phyloP scores from a whole-genome alignment of 306 rosid species.

The Gastrolobium villosum region DNA sequence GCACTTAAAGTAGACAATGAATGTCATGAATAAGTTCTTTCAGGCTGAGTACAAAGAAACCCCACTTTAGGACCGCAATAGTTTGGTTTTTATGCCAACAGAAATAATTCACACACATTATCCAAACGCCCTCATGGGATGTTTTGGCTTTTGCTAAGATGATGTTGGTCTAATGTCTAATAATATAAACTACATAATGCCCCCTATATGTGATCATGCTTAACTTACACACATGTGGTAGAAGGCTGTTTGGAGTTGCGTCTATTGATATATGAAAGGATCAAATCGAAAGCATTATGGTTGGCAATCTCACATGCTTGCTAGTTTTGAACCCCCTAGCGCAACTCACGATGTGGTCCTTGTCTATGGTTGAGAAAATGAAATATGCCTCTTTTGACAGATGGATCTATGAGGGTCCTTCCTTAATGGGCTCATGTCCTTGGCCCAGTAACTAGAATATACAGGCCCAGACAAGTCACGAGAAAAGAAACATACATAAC shows the following conservation, averaged over 20 bases:
- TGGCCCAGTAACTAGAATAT: neutral
- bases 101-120: constrained; percentile 40
- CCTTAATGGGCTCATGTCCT: neutral
- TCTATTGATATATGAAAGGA: constrained; percentile 29
- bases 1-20: constrained; percentile 43
- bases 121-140: constrained; percentile 46
- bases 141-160: constrained; percentile 32
- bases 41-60: constrained; percentile 36
- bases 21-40: constrained; percentile 38
- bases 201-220: neutral
- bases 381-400: neutral
- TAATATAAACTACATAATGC: constrained; percentile 8
- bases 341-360: constrained; percentile 39
- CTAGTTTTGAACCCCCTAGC: constrained; percentile 31
- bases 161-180: constrained; percentile 21
- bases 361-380: neutral
- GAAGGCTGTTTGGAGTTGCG: constrained; percentile 12
- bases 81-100: constrained; percentile 37
- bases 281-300: constrained; percentile 10
- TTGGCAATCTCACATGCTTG: constrained; percentile 35
- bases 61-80: constrained; percentile 31
- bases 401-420: neutral
- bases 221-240: constrained; percentile 35
- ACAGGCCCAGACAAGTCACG: neutral
- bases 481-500: neutral